phyloP scores from a whole-genome alignment of 371 early-diverging fungal genomes.

The Zychaea mexicana region DNA sequence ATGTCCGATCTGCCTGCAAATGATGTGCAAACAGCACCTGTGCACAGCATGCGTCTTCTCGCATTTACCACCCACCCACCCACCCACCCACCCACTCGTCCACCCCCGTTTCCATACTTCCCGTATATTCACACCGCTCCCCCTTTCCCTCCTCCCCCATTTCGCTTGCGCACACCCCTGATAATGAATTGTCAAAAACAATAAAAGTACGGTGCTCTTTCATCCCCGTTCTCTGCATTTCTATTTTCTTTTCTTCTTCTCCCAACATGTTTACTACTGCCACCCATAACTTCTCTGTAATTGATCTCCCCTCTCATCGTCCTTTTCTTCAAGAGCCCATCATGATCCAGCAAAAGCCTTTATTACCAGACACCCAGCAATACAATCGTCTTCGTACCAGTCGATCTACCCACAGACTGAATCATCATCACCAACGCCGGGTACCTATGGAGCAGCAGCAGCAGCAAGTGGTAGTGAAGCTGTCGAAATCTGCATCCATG shows the following conservation, averaged over 20 bases:
- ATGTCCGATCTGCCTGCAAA: slow-evolving; percentile 6
- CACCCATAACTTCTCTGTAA: not conserved
- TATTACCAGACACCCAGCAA: not conserved
- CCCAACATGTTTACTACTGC: not conserved
- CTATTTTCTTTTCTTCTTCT: not conserved
- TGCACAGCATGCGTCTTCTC: slow-evolving; percentile 1
- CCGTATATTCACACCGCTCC: too few species aligned
- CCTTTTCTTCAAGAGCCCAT: not conserved
- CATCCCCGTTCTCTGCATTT: not conserved
- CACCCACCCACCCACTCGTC: not conserved
- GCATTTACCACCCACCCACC: not conserved
- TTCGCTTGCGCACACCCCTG: too few species aligned
- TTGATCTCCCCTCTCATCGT: slow-evolving; percentile 1
- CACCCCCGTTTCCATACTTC: not conserved
- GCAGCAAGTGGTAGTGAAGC: not conserved
- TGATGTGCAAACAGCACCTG: slow-evolving; percentile 5
- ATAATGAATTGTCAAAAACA: slow-evolving; percentile 3
- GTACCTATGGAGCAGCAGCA: not conserved
- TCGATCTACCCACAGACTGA: not conserved
- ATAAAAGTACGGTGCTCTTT: not conserved
- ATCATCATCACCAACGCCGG: not conserved
- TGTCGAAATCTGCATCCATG: not conserved
- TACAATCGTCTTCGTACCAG: not conserved
- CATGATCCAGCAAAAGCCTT: not conserved
- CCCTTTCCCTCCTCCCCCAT: too few species aligned